Evolutionary conservation across 345 rosid genomes (phyloP).

Genomic region (Dipteronia dyeriana): DNA sequence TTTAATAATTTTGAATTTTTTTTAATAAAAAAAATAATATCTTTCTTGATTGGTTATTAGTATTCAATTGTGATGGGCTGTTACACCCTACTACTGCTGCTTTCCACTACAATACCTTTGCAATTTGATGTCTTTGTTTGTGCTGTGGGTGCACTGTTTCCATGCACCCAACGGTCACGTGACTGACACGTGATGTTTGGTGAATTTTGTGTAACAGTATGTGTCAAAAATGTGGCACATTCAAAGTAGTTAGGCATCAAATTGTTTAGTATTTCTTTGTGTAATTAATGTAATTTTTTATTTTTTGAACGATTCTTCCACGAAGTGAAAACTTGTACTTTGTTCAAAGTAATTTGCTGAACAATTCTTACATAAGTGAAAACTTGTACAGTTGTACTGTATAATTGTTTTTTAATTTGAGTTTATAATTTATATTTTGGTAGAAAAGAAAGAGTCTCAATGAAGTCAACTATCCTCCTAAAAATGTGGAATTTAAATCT

Average conservation of each 20-base stretch:
- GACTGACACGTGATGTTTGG: neutral
- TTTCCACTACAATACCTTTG: neutral
- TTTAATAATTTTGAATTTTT: too few species aligned
- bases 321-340: neutral
- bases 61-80: conserved; percentile 1
- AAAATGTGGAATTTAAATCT: neutral
- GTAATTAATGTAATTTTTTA: neutral
- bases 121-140: neutral
- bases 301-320: neutral
- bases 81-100: neutral
- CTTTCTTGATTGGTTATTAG: neutral
- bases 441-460: neutral
- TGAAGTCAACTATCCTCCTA: neutral
- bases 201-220: neutral
- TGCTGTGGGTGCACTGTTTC: neutral
- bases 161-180: neutral
- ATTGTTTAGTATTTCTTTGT: neutral
- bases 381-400: neutral
- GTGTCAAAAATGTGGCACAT: neutral
- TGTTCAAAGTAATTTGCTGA: neutral
- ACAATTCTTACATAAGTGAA: neutral
- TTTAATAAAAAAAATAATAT: too few species aligned
- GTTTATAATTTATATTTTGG: neutral
- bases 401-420: neutral
- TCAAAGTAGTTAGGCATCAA: neutral